These are phyloP conservation scores for Penicillium sumatraense DNA, from an alignment of 2,329 filamentous ascomycete genomes.

Conservation along the genomic window DNA sequence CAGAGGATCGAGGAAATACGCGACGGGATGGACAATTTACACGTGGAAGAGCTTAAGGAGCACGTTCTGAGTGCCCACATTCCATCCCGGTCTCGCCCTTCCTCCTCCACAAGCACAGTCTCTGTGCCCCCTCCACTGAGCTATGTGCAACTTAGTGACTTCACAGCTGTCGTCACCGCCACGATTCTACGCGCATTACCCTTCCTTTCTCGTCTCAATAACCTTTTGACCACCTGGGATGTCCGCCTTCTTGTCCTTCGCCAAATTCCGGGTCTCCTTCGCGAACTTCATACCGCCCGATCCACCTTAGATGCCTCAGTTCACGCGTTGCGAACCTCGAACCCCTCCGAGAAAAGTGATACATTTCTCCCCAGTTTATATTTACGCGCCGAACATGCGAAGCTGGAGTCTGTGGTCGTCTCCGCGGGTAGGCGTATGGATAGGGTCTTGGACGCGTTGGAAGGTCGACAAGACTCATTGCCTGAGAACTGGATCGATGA, in stretches of 20 bases:
- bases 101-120: conserved; percentile 48
- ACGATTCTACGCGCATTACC: conserved; percentile 90
- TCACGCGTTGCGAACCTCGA: conserved; percentile 29
- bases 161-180: conserved; percentile 86
- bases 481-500: conserved; percentile 86
- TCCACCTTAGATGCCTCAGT: conserved; percentile 40
- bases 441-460: conserved; percentile 81
- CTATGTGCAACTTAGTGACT: conserved; percentile 80
- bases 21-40: conserved; percentile 48
- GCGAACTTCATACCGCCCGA: conserved; percentile 58
- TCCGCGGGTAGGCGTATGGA: conserved; percentile 76
- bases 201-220: conserved; percentile 73
- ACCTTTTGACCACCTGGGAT: conserved; percentile 77
- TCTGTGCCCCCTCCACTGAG: conserved; percentile 48
- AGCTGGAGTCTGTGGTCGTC: conserved; percentile 71
- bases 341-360: conserved; percentile 32
- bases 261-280: conserved; percentile 71
- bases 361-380: conserved; percentile 37
- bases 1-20: conserved; percentile 74
- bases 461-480: conserved; percentile 80
- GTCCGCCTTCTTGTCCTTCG: conserved; percentile 75
- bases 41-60: conserved; percentile 78
- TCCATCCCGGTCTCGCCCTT: conserved; percentile 62
- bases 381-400: conserved; percentile 52
- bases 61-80: conserved; percentile 84